These are phyloP conservation scores for Teunomyces funiuensis DNA, from an alignment of 805 yeast species.

Conservation along the genomic window DNA sequence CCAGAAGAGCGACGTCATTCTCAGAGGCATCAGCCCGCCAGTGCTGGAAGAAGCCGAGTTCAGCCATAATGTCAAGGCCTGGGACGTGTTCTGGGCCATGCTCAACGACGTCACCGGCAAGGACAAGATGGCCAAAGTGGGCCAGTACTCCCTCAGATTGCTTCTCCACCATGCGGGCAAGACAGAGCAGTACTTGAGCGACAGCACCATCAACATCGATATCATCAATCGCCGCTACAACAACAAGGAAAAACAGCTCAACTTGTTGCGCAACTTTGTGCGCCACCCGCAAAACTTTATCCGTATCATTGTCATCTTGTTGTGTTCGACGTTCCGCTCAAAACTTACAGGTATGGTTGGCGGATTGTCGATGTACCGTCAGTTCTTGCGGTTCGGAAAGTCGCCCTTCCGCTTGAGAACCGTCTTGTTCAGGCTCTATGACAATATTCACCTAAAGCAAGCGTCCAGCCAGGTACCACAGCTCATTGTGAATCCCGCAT, in stretches of 20 bases:
- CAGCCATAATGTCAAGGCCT: conserved; percentile 15
- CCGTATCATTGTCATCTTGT: conserved; percentile 31
- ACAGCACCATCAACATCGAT: conserved; percentile 31
- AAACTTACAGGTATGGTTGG: conserved; percentile 45
- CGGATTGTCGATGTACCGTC: conserved; percentile 59
- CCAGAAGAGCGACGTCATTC: neutral
- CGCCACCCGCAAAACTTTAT: conserved; percentile 39
- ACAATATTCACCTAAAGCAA: conserved; percentile 11
- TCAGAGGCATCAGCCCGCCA: neutral
- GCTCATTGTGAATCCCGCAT: conserved; percentile 13
- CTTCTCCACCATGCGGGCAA: conserved; percentile 47
- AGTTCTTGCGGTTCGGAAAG: conserved; percentile 67
- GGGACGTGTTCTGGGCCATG: conserved; percentile 53
- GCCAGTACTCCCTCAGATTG: conserved; percentile 58
- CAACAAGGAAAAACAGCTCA: conserved; percentile 29
- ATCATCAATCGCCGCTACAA: conserved; percentile 32
- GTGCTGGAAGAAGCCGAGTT: neutral
- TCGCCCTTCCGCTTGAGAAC: conserved; percentile 57
- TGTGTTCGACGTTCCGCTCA: conserved; percentile 39
- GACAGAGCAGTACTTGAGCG: conserved; percentile 34
- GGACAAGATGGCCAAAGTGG: conserved; percentile 66
- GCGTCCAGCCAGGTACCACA: neutral
- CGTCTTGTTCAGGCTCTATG: conserved; percentile 30
- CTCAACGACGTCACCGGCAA: conserved; percentile 62
- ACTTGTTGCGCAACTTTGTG: conserved; percentile 34